Percentiles rank a stretch among this genome's conserved stretches.
These are phyloP conservation scores for Apodospora peruviana DNA, from an alignment of 495 filamentous ascomycete genomes.

Conservation along the genomic window DNA sequence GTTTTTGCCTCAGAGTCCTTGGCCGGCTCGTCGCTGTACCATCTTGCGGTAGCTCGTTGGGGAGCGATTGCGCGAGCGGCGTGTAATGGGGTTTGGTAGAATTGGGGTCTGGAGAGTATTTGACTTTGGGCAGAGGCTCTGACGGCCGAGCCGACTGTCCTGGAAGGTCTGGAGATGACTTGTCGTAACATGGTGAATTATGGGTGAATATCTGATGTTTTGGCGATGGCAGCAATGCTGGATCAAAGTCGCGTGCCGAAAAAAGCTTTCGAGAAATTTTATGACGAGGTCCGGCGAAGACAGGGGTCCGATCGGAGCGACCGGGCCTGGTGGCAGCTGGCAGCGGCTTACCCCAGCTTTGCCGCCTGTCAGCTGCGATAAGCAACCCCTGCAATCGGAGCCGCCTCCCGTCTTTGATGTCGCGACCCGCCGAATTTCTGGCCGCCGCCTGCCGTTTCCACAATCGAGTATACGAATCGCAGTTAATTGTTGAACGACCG, in stretches of 20 bases:
- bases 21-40: slow-evolving; percentile 41
- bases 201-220: slow-evolving; percentile 2
- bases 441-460: neutral
- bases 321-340: neutral
- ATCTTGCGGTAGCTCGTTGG: slow-evolving; percentile 26
- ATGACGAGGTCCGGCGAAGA: neutral
- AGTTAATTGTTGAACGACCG: too few species aligned
- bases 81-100: slow-evolving; percentile 20
- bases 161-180: slow-evolving; percentile 31
- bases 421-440: slow-evolving; percentile 6
- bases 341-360: neutral
- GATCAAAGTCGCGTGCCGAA: neutral
- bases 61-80: slow-evolving; percentile 20
- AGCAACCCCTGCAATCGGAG: neutral
- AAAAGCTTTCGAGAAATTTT: slow-evolving; percentile 10
- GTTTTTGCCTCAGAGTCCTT: slow-evolving; percentile 19
- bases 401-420: neutral
- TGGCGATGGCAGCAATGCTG: slow-evolving; percentile 1
- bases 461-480: neutral
- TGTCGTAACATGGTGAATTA: slow-evolving; percentile 38
- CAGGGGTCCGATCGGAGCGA: neutral
- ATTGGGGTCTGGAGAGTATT: slow-evolving; percentile 22
- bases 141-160: slow-evolving; percentile 27
- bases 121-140: slow-evolving; percentile 21
- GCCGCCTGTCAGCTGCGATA: neutral